Evolutionary conservation across 2,329 filamentous ascomycete species (phyloP), one percentile per base, ranked within the genome.

Genomic region (Pezicula rhizophila): DNA sequence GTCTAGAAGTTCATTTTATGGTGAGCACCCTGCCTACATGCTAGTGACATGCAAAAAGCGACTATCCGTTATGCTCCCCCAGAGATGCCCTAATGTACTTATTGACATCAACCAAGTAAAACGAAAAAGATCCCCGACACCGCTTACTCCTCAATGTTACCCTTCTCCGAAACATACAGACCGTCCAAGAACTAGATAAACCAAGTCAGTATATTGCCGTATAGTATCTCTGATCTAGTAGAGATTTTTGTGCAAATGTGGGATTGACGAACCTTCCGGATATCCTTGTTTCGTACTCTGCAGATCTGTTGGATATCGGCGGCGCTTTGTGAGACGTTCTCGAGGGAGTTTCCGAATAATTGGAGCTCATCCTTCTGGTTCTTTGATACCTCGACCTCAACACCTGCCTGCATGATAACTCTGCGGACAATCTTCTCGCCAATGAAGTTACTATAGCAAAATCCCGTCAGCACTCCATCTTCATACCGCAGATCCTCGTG

Each of bases 241-340:
- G 28, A 31, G 7, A 31, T 35, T 15, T 18, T n/a, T 8, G 23
- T 6, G 26, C 10, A 11, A 11, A 3, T 11, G 38, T 37, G 26
- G 12, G 38, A 28, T 49, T 51, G 39, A 63, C 75, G 62, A 69
- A 90, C 87, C 87, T 96, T 96, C 80, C 95, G 90, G 81, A 99
- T 99, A 96, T 99, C 93, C 90, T 99, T 99, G 89, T 99, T 99
- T 75, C 90, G 85, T 76, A 99, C 93, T 78, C 84, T 84, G 90
- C 93, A 99, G 77, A 93, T 91, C 78, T 99, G 93, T 82, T 99
- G 93, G 74, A 99, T 96, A 74, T 99, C 93, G 76, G 93, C 93
- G 63, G 93, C 93, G 70, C 85, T 90, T 80, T 99, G 93, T 68
- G 93, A 99, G 61, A 99, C 93, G 71, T 84, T 84, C 82, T 99